phyloP scores from a whole-genome alignment of 164 flowering plant genomes.

The Sextonia rubra region DNA sequence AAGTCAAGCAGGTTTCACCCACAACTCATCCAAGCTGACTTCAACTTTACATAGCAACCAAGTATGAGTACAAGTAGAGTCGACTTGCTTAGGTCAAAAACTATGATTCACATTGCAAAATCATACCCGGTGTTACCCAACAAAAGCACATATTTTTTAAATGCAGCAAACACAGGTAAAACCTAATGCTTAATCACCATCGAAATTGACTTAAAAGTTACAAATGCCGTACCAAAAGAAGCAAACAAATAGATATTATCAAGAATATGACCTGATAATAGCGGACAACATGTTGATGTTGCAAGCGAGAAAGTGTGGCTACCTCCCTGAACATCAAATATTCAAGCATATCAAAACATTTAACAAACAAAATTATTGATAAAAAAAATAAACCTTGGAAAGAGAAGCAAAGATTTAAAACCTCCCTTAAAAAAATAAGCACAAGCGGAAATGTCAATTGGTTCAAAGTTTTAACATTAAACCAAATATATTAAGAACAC shows the following conservation, averaged over 20 bases:
- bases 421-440: too few species aligned
- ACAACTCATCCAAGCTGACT: too few species aligned
- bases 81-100: too few species aligned
- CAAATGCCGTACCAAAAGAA: neutral
- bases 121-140: too few species aligned
- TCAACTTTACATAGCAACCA: too few species aligned
- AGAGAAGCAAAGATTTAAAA: neutral
- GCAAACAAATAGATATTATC: neutral
- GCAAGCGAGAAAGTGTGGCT: slow-evolving; percentile 95
- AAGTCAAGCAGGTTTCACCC: too few species aligned
- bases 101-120: too few species aligned
- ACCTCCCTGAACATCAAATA: slow-evolving; percentile 79
- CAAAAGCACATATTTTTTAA: too few species aligned
- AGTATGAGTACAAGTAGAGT: too few species aligned
- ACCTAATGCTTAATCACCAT: too few species aligned
- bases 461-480: neutral
- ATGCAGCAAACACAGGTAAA: too few species aligned
- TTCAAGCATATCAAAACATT: neutral
- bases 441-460: neutral
- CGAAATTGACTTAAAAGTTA: too few species aligned
- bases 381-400: neutral
- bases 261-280: slow-evolving; percentile 77
- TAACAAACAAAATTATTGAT: slow-evolving; percentile 1
- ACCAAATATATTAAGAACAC: neutral
- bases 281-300: slow-evolving; percentile 98